Base-by-base conservation (phyloP, 2,329 filamentous ascomycete species). In the Didymella sp. region DNA sequence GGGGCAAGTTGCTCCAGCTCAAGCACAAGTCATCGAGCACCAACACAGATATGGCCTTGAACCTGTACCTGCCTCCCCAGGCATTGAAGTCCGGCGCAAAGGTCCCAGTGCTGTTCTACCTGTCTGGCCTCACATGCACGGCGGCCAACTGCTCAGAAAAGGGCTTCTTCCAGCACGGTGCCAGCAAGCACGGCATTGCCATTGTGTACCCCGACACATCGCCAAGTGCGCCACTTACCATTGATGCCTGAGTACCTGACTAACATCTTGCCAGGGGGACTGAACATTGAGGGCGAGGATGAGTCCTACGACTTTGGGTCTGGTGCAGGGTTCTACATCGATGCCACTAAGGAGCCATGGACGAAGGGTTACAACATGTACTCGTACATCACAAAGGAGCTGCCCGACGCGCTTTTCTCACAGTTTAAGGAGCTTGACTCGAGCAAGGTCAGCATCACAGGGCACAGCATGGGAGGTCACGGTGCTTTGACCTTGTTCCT, bases 381-480 rank as follows among this genome's bases (percentile, higher is more conserved):
- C 82, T 87, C 84, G 61, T 99, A 99, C 81, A 84, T 99, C 65
- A 88, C 89, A n/a, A 77, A 85, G 51, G 95, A 99, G 79, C 87
- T 99, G n/a, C 94, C 93, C 0, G 79, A 82, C 15, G 81, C 87
- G 1, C 84, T 98, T 22, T 96, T 93, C 77, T 77, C 77, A 27
- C 83, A 85, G 24, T 96, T 92, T 78, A 72, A 85, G 27, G 83
- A 86, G 72, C 81, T 99, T 27, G 94, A 98, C 76, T 71, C 77
- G 0, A 77, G 71, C 25, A 84, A 89, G 37, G 87, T 97, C 52
- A 89, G 88, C 76, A 95, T 99, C 70, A 91, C 91, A 37, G 95
- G 95, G 6, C 95, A 99, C 80, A 93, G 89, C 69, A 99, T 99
- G 95, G 95, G 95, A 65, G 95, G 95, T 0, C 95, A 99, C 77